phyloP scores from a whole-genome alignment of 371 early-diverging fungal genomes.

The Actinomucor elegans region DNA sequence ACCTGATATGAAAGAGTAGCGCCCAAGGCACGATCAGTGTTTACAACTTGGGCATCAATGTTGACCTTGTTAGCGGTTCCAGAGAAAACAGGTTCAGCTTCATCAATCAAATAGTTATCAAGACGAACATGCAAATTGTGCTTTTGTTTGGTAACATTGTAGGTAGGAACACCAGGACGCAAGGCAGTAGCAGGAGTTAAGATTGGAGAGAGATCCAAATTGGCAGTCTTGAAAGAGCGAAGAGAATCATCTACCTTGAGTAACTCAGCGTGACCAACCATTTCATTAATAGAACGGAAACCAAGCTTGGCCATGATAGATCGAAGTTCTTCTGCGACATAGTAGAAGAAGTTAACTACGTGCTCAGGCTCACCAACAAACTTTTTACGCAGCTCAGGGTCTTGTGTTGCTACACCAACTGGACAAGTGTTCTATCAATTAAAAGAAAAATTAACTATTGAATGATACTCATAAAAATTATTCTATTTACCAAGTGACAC shows the following conservation, averaged over 20 bases:
- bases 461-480: not conserved
- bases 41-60: slow-evolving; percentile 72
- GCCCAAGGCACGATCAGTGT: slow-evolving; percentile 95
- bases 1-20: slow-evolving; percentile 89
- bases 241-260: slow-evolving; percentile 71
- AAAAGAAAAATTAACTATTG: not conserved
- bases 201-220: slow-evolving; percentile 83
- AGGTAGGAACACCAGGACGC: slow-evolving; percentile 85
- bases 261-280: slow-evolving; percentile 91
- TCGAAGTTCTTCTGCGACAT: slow-evolving; percentile 92
- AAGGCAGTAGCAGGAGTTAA: slow-evolving; percentile 84
- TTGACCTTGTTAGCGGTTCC: slow-evolving; percentile 51
- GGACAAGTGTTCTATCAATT: slow-evolving; percentile 95
- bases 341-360: slow-evolving; percentile 97
- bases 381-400: slow-evolving; percentile 88
- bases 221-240: slow-evolving; percentile 81
- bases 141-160: slow-evolving; percentile 79
- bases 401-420: slow-evolving; percentile 97
- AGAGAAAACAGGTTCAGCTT: slow-evolving; percentile 70
- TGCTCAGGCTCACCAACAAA: slow-evolving; percentile 94
- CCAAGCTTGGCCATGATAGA: slow-evolving; percentile 91
- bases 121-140: slow-evolving; percentile 82
- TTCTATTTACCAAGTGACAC: slow-evolving; percentile 42
- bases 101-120: slow-evolving; percentile 81
- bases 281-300: slow-evolving; percentile 87